phyloP scores from a whole-genome alignment of 2,329 filamentous ascomycete genomes.

The Fusarium sp. region DNA sequence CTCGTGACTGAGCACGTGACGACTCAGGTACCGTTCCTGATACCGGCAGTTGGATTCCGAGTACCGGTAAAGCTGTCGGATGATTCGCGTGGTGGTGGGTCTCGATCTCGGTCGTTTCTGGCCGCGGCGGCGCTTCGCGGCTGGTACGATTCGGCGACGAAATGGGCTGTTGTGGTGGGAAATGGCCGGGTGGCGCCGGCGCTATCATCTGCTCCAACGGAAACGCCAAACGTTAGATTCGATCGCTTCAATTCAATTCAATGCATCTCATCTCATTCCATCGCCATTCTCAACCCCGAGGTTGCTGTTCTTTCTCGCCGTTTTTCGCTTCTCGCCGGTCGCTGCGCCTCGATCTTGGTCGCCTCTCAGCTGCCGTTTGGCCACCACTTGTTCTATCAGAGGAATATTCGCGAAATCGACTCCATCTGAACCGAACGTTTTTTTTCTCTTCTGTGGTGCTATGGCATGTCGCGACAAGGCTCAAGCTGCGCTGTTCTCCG shows the following conservation, averaged over 20 bases:
- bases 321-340: neutral
- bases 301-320: neutral
- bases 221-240: constrained; percentile 39
- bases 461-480: constrained; percentile 13
- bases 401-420: constrained; percentile 8
- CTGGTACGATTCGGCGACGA: constrained; percentile 46
- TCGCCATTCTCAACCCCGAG: constrained; percentile 22
- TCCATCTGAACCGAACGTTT: neutral
- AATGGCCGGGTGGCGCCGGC: constrained; percentile 41
- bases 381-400: constrained; percentile 2
- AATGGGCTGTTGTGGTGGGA: constrained; percentile 47
- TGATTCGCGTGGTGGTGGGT: constrained; percentile 38
- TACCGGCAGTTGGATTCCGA: constrained; percentile 35
- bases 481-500: constrained; percentile 17
- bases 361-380: constrained; percentile 4
- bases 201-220: constrained; percentile 41
- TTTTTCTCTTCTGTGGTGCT: constrained; percentile 2
- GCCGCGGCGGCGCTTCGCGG: constrained; percentile 40
- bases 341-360: neutral
- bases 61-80: constrained; percentile 28
- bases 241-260: constrained; percentile 13
- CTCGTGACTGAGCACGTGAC: constrained; percentile 42
- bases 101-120: constrained; percentile 41
- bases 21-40: constrained; percentile 12
- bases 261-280: neutral